Conservation (phyloP, 352 stramenopile genomes). For the Globisporangium viniferum region DNA sequence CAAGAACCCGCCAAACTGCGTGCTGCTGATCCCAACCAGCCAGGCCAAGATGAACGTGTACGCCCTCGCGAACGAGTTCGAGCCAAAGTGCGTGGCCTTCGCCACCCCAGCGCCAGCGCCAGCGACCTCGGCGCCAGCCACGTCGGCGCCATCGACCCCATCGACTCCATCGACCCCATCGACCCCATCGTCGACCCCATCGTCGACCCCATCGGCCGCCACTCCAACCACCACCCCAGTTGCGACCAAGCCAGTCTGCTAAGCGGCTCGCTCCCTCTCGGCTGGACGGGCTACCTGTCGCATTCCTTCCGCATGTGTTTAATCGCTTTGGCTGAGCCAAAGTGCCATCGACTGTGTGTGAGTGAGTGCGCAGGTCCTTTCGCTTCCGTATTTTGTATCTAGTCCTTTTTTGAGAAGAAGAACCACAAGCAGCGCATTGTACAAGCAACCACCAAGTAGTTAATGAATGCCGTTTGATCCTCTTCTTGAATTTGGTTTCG, state of each 20-base stretch:
- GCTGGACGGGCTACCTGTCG: constrained; percentile 2
- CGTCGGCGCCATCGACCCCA: background rate
- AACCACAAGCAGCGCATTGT: background rate
- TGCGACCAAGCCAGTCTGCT: constrained; percentile 5
- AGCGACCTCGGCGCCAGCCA: background rate
- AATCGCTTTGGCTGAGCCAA: background rate
- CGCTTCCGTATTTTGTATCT: background rate
- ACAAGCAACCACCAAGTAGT: background rate
- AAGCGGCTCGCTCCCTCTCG: constrained; percentile 5
- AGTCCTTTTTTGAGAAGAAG: background rate
- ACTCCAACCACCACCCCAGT: background rate
- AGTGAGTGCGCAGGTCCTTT: background rate
- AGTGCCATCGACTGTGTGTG: background rate
- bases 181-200: constrained; percentile 1
- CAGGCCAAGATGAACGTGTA: constrained; percentile 36
- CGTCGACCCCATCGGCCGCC: background rate
- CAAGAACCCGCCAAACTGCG: constrained; percentile 34
- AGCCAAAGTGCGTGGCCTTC: constrained; percentile 31
- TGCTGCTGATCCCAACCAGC: constrained; percentile 36
- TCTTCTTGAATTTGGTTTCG: background rate
- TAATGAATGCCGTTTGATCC: background rate
- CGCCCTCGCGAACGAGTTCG: constrained; percentile 46
- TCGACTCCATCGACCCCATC: background rate
- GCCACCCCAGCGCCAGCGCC: background rate
- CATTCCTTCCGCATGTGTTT: background rate